Evolutionary conservation across 176 grass and related monocot species (phyloP), one percentile per base, ranked within the genome.

Genomic region (Oryza australiensis): DNA sequence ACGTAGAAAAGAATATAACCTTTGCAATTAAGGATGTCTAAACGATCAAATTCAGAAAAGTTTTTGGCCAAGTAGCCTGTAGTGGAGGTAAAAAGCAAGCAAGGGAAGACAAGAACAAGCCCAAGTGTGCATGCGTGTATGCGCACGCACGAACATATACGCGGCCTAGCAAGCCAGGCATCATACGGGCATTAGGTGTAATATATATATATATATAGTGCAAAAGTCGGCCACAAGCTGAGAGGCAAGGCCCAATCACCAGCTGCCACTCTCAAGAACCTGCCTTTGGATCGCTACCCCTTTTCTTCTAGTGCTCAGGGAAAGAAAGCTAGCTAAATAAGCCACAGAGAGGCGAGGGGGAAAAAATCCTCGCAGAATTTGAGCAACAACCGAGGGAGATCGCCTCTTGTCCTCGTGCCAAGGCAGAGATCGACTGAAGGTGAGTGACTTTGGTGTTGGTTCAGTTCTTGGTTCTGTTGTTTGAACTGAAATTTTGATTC

Each of bases 171-270:
- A 18, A 38, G 82, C 66, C 10, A 38, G 26, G 46, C 60, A 55
- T 55, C 27, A 73, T 65, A 72, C 78, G 79, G 53, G 79, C 55
- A 20, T 13, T 53, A 53, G 16, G 15, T 20, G 5, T 57, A 20
- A 14, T 9, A 16, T 75, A 85, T 85, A 89, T 75, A 85, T 85
- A 89, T 77, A 85, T 83, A 90, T 74, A 74, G 11, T 24, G 38
- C 63, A 83, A 80, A 90, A 83, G 88, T 83, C 84, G 84, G 80
- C 84, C 88, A 84, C 62, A 68, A 80, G 68, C 48, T 88, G 75
- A 69, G 74, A 51, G 27, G 28, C 73, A 77, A 53, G 73, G 79
- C 70, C 84, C 88, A 87, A 83, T 90, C 84, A 78, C 30, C 75
- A 34, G 64, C 63, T 80, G 88, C 67, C 88, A 90, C 88, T 83